phyloP scores from a whole-genome alignment of 805 yeast genomes.

The Clavispora fructus region DNA sequence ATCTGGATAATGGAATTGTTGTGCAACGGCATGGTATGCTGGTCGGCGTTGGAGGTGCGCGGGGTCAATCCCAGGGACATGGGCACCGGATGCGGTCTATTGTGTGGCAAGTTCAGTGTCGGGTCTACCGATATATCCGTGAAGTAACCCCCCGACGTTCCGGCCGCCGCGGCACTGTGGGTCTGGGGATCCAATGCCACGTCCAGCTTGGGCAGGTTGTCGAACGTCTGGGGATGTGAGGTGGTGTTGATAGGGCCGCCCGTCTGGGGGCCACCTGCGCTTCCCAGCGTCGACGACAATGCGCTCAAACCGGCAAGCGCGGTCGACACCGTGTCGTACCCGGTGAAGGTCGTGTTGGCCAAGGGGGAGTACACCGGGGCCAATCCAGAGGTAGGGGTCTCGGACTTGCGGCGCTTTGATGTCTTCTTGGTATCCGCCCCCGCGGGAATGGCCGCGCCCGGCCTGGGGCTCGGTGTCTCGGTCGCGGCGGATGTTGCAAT shows the following conservation, averaged over 20 bases:
- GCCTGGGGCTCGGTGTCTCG: slow-evolving; percentile 3
- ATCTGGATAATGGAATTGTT: slow-evolving; percentile 39
- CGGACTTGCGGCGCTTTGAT: slow-evolving; percentile 6
- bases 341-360: slow-evolving; percentile 32
- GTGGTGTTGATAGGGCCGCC: slow-evolving; percentile 14
- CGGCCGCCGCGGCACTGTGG: slow-evolving; percentile 22
- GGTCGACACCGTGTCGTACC: slow-evolving; percentile 35
- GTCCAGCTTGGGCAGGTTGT: slow-evolving; percentile 23
- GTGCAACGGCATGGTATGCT: slow-evolving; percentile 16
- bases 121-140: slow-evolving; percentile 41
- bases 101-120: slow-evolving; percentile 42
- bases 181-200: slow-evolving; percentile 28
- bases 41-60: slow-evolving; percentile 11
- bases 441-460: slow-evolving; percentile 1
- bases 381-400: slow-evolving; percentile 15
- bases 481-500: slow-evolving; percentile 4
- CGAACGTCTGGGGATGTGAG: slow-evolving; percentile 17
- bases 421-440: slow-evolving; percentile 1
- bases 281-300: slow-evolving; percentile 21
- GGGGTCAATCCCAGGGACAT: slow-evolving; percentile 13
- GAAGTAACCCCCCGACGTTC: slow-evolving; percentile 38
- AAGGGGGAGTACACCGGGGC: slow-evolving; percentile 32
- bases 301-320: slow-evolving; percentile 44
- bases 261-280: slow-evolving; percentile 6
- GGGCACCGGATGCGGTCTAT: slow-evolving; percentile 29